Base-by-base conservation (phyloP, 164 flowering plant species). In the Tinospora cordifolia region DNA sequence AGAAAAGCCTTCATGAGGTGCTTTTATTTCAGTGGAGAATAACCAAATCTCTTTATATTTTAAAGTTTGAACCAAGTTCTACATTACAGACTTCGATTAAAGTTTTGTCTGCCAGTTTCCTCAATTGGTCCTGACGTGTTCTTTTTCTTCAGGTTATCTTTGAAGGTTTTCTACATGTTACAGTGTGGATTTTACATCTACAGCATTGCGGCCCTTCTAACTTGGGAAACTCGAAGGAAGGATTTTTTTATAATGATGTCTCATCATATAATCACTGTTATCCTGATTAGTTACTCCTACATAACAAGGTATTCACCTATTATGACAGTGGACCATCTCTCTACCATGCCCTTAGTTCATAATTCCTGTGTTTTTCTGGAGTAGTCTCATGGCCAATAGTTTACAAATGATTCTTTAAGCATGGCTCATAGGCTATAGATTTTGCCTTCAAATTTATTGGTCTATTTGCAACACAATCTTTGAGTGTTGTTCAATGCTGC, bases 181-280 rank as follows among this genome's bases (percentile, higher is more conserved):
- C 91, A 93, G 77, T 91, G 95, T 82, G 98, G 98, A 36, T 93
- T 93, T 79, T 92, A 91, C 79, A 34, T 84, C 40, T 91, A 87
- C 72, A 86, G 95, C 81, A 90, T 90, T 69, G 87, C 80, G 44
- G 96, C 97, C 15, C 87, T 93, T 41, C 84, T 91, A 62, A 76
- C 74, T 66, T 93, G 97, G 97, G 98, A 93, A 70, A 93, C 98
- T 69, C 90, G 96, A 68, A 78, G 97, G 78, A 91, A 89, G 72
- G 98, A 93, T 81, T 93, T 93, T 76, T 69, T 85, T 64, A 90
- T 93, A 44, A 93, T 93, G 98, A 89, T 93, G 97, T 84, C 96
- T 66, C 97, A 93, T 85, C 98, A 91, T 82, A 77, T 90, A 60
- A 75, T 93, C 69, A 91, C 98, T 57, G 88, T 87, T 66, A 47